These are phyloP conservation scores for Neoascochyta sp. DNA, from an alignment of 2,329 filamentous ascomycete genomes.

Conservation along the genomic window DNA sequence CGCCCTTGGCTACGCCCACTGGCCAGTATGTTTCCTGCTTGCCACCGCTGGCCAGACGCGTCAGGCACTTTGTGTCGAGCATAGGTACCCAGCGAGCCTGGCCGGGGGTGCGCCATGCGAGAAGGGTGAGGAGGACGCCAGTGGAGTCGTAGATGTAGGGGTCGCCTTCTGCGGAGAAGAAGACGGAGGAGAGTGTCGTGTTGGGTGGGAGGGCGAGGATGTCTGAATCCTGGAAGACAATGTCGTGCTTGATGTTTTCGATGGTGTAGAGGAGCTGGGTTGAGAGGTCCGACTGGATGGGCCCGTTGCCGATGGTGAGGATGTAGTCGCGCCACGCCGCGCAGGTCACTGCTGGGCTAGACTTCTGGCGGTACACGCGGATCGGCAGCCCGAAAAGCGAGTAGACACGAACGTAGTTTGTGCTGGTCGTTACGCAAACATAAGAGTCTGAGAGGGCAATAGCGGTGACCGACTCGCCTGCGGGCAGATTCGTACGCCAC, in stretches of 20 bases:
- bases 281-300: constrained; percentile 72
- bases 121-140: constrained; percentile 78
- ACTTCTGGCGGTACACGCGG: constrained; percentile 87
- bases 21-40: constrained; percentile 94
- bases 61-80: constrained; percentile 79
- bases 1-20: constrained; percentile 83
- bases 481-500: constrained; percentile 84
- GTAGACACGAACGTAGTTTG: constrained; percentile 87
- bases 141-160: constrained; percentile 95
- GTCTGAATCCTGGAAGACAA: constrained; percentile 93
- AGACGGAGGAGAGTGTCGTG: constrained; percentile 71
- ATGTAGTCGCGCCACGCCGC: constrained; percentile 94
- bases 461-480: constrained; percentile 78
- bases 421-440: constrained; percentile 80
- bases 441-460: constrained; percentile 91
- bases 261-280: constrained; percentile 84
- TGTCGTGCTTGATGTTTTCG: constrained; percentile 88
- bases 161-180: constrained; percentile 92
- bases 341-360: constrained; percentile 83
- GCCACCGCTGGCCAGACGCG: constrained; percentile 76
- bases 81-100: constrained; percentile 90
- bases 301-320: constrained; percentile 91
- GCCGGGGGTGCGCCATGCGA: constrained; percentile 84
- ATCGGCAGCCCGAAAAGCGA: constrained; percentile 89
- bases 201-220: constrained; percentile 77